Conservation (phyloP, 2,329 filamentous ascomycete species). For the Aspergillus proliferans region DNA sequence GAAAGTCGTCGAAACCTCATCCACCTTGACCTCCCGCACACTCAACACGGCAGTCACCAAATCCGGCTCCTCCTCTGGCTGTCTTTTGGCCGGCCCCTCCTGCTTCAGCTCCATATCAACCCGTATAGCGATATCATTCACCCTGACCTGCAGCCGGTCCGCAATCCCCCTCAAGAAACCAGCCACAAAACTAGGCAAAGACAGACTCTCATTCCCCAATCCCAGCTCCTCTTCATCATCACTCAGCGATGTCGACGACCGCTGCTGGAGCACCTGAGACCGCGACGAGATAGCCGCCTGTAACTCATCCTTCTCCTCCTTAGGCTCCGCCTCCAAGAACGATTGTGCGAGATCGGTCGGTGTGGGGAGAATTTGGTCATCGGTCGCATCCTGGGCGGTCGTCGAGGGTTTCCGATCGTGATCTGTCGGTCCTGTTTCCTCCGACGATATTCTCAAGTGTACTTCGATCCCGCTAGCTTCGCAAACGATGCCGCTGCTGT, state of each 20-base stretch:
- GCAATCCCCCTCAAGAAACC: slow-evolving; percentile 54
- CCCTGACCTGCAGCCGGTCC: slow-evolving; percentile 50
- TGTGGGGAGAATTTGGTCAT: slow-evolving; percentile 43
- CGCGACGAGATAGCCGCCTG: slow-evolving; percentile 51
- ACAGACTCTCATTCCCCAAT: slow-evolving; percentile 49
- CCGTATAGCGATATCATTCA: slow-evolving; percentile 48
- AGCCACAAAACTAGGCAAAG: slow-evolving; percentile 54
- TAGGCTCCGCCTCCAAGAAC: slow-evolving; percentile 54
- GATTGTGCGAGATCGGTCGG: slow-evolving; percentile 55
- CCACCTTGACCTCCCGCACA: slow-evolving; percentile 29
- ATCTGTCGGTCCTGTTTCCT: slow-evolving; percentile 27
- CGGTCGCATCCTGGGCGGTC: slow-evolving; percentile 19
- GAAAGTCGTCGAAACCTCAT: slow-evolving; percentile 20
- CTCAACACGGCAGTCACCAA: slow-evolving; percentile 30
- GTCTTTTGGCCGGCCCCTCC: slow-evolving; percentile 30
- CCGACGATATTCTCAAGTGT: slow-evolving; percentile 51
- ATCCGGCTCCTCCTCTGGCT: slow-evolving; percentile 32
- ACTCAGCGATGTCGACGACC: slow-evolving; percentile 37
- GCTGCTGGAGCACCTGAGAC: slow-evolving; percentile 47
- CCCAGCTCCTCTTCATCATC: slow-evolving; percentile 46
- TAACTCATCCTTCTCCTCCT: slow-evolving; percentile 52
- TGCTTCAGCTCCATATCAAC: slow-evolving; percentile 45
- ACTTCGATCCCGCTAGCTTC: slow-evolving; percentile 78
- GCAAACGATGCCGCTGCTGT: slow-evolving; percentile 73
- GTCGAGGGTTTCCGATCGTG: slow-evolving; percentile 22